Conservation (phyloP, 345 rosid genomes). For the Eucalyptus fibrosa region DNA sequence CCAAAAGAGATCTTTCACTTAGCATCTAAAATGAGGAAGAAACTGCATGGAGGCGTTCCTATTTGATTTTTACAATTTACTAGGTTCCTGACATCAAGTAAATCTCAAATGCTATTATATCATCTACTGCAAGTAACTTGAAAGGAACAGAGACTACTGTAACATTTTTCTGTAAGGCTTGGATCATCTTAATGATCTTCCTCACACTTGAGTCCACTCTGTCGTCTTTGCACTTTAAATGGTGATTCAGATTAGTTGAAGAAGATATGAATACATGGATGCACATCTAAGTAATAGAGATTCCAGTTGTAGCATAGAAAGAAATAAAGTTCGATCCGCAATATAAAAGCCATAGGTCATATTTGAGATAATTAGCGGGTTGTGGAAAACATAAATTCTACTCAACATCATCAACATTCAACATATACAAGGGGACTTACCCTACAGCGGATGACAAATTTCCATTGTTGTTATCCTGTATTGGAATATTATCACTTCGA, state of each 20-base stretch:
- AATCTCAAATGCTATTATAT: neutral
- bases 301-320: neutral
- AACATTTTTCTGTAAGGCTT: neutral
- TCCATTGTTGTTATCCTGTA: slow-evolving; percentile 1
- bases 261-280: neutral
- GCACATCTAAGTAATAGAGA: neutral
- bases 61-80: neutral
- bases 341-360: neutral
- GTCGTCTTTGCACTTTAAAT: neutral
- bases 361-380: neutral
- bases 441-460: slow-evolving; percentile 14
- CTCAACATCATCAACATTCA: neutral
- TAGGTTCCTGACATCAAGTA: neutral
- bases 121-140: neutral
- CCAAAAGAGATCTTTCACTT: neutral
- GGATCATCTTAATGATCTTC: neutral
- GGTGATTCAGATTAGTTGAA: neutral
- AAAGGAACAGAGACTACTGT: neutral
- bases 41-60: neutral
- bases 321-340: neutral
- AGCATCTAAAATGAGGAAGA: neutral
- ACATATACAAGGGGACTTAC: slow-evolving; percentile 19
- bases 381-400: neutral
- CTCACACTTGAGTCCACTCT: neutral
- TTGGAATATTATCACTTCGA: slow-evolving; percentile 17